These are phyloP conservation scores for Suillus bovinus DNA, from an alignment of 768 basidiomycete genomes.

Conservation along the genomic window DNA sequence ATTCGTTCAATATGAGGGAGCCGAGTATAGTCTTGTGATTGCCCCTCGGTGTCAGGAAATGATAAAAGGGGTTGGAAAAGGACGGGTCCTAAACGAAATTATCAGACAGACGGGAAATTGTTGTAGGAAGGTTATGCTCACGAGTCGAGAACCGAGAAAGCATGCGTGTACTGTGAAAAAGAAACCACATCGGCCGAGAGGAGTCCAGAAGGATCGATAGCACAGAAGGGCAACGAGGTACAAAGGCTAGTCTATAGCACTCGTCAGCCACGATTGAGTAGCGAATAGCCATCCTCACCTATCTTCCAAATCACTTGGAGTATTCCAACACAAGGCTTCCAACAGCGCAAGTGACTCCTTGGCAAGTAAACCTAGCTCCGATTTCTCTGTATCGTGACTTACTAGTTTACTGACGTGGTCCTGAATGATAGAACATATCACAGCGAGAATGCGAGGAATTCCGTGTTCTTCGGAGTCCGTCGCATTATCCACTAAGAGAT, in stretches of 20 bases:
- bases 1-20: slow-evolving; percentile 48
- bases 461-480: slow-evolving; percentile 23
- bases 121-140: slow-evolving; percentile 33
- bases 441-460: slow-evolving; percentile 36
- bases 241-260: slow-evolving; percentile 35
- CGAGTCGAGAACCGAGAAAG: slow-evolving; percentile 56
- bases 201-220: slow-evolving; percentile 50
- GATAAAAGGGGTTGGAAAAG: slow-evolving; percentile 47
- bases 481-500: slow-evolving; percentile 34
- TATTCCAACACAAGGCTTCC: slow-evolving; percentile 53
- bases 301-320: slow-evolving; percentile 42
- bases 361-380: slow-evolving; percentile 35
- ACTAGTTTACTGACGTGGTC: slow-evolving; percentile 38
- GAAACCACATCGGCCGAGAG: slow-evolving; percentile 52
- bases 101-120: background rate
- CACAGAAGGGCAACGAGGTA: slow-evolving; percentile 42
- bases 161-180: slow-evolving; percentile 48
- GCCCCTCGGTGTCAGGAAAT: slow-evolving; percentile 30
- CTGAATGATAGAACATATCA: slow-evolving; percentile 44
- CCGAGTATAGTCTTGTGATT: slow-evolving; percentile 28
- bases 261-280: background rate
- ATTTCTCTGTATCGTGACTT: slow-evolving; percentile 25
- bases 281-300: slow-evolving; percentile 22
- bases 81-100: slow-evolving; percentile 37
- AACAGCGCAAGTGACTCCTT: slow-evolving; percentile 47